These are phyloP conservation scores for Pseudogymnoascus sp. DNA, from an alignment of 2,329 filamentous ascomycete genomes.

Conservation along the genomic window DNA sequence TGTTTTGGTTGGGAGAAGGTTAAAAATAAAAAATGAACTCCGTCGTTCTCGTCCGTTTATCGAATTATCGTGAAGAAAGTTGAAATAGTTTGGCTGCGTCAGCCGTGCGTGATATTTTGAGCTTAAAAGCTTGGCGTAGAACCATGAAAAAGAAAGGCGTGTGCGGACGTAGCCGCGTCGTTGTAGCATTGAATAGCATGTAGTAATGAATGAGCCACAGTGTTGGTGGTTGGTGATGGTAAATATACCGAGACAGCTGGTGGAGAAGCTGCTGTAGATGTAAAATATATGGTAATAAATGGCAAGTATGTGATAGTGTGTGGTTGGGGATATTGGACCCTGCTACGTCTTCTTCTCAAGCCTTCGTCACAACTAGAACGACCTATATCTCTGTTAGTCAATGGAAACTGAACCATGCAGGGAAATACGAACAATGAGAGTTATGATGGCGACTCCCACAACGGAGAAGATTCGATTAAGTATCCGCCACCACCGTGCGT, in stretches of 20 bases:
- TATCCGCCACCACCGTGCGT: conserved; percentile 59
- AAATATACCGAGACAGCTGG: neutral
- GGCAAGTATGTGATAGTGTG: conserved; percentile 1
- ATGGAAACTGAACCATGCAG: neutral
- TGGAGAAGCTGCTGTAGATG: neutral
- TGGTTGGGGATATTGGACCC: neutral
- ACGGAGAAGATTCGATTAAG: conserved; percentile 56
- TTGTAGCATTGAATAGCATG: neutral
- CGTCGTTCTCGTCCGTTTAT: conserved; percentile 8
- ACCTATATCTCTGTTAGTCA: neutral
- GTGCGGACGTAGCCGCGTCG: neutral
- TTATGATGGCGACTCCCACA: conserved; percentile 48
- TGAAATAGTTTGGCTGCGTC: neutral
- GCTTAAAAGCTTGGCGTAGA: neutral
- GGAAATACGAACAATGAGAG: conserved; percentile 38
- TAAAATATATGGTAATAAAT: conserved; percentile 4
- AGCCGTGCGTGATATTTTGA: conserved; percentile 8
- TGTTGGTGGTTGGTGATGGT: neutral
- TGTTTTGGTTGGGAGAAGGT: conserved; percentile 8
- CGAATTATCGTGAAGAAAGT: conserved; percentile 3
- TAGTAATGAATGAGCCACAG: neutral
- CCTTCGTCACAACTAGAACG: neutral
- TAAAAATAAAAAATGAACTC: conserved; percentile 1
- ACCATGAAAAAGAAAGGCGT: conserved; percentile 1
- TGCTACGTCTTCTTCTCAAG: neutral